Evolutionary conservation across 1,284 basidiomycete species (phyloP).

Genomic region (Stygiomarasmius scandens): DNA sequence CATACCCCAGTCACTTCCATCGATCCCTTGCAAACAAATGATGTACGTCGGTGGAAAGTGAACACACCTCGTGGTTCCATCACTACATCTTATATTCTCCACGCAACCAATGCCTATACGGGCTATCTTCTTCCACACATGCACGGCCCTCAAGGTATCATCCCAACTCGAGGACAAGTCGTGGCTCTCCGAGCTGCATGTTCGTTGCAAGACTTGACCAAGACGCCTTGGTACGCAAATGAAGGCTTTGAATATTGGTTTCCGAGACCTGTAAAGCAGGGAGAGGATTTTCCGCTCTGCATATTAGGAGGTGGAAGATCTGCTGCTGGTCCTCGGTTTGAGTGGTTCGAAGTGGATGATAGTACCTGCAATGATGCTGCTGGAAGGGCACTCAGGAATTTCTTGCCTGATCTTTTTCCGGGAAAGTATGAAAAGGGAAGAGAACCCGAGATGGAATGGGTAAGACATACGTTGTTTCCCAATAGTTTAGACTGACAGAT

Average conservation of each 20-base stretch:
- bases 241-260: constrained; percentile 79
- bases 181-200: constrained; percentile 61
- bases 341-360: constrained; percentile 66
- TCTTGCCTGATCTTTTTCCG: constrained; percentile 64
- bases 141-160: constrained; percentile 54
- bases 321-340: constrained; percentile 42
- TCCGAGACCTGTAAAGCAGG: constrained; percentile 24
- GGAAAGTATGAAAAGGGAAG: constrained; percentile 46
- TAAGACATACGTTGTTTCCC: constrained; percentile 27
- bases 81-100: constrained; percentile 62
- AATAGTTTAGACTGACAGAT: constrained; percentile 12
- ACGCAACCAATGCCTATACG: constrained; percentile 82
- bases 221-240: constrained; percentile 49
- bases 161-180: constrained; percentile 77
- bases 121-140: constrained; percentile 67
- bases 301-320: constrained; percentile 77
- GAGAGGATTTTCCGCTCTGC: constrained; percentile 50
- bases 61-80: constrained; percentile 63
- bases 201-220: constrained; percentile 30
- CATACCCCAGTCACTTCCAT: constrained; percentile 65
- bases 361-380: constrained; percentile 50
- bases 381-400: constrained; percentile 52
- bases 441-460: constrained; percentile 78
- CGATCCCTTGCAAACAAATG: constrained; percentile 14
- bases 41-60: constrained; percentile 47